Conservation (phyloP, 495 filamentous ascomycete genomes). For the Tuber borchii region DNA sequence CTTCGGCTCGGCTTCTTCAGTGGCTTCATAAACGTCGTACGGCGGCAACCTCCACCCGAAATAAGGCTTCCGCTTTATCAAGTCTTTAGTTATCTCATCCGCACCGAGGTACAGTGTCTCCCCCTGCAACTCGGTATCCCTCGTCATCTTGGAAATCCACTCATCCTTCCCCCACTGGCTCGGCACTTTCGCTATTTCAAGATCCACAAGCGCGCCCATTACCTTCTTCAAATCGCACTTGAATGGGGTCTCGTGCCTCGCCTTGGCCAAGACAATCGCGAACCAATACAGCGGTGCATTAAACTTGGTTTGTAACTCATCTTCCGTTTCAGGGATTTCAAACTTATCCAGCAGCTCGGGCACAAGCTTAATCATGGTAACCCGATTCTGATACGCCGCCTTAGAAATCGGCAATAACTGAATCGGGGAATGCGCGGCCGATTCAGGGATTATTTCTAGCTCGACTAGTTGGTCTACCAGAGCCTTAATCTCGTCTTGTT, state of each 20-base stretch:
- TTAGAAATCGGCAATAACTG: not conserved
- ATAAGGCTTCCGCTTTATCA: not conserved
- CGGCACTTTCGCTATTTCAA: not conserved
- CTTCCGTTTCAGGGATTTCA: not conserved
- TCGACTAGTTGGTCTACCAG: not conserved
- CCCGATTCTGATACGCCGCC: not conserved
- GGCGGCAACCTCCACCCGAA: slow-evolving; percentile 1
- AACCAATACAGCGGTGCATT: not conserved
- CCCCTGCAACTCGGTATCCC: not conserved
- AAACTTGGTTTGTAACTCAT: not conserved
- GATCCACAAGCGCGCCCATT: not conserved
- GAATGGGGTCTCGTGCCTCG: not conserved
- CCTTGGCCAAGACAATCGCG: not conserved
- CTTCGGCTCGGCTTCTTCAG: not conserved
- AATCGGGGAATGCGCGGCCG: not conserved
- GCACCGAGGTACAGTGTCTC: not conserved
- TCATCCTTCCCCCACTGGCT: not conserved
- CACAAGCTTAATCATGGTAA: not conserved
- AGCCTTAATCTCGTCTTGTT: not conserved
- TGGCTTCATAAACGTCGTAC: not conserved
- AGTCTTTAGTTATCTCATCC: not conserved
- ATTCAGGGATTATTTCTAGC: not conserved
- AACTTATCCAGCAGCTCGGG: not conserved
- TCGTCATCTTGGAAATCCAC: not conserved
- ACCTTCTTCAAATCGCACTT: not conserved